These are phyloP conservation scores for Carex parvula DNA, from an alignment of 176 grass and related monocot species.

Conservation along the genomic window DNA sequence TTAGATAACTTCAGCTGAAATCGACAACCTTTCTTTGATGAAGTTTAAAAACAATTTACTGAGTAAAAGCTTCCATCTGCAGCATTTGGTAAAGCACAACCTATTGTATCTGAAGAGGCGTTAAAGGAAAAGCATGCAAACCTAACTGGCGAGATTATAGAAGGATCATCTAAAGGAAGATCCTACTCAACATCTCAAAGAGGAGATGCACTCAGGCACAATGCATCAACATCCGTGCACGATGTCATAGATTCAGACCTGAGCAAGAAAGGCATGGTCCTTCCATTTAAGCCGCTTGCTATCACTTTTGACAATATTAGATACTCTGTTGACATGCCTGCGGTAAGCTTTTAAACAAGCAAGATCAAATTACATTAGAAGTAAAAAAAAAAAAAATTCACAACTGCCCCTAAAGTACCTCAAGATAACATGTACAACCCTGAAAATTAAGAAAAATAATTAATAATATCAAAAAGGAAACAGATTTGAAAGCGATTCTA, in stretches of 20 bases:
- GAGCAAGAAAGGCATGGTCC: constrained; percentile 63
- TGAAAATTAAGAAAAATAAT: neutral
- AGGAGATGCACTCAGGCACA: constrained; percentile 38
- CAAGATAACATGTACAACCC: neutral
- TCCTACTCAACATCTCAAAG: constrained; percentile 34
- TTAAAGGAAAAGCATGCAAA: constrained; percentile 73
- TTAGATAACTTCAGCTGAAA: neutral
- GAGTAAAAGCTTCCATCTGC: constrained; percentile 10
- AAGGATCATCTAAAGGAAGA: constrained; percentile 42
- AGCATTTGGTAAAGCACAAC: constrained; percentile 62
- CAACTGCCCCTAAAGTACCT: constrained; percentile 20
- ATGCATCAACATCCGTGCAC: constrained; percentile 32
- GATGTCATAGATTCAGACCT: constrained; percentile 25
- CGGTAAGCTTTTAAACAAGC: constrained; percentile 39
- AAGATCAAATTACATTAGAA: constrained; percentile 4
- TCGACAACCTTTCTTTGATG: neutral
- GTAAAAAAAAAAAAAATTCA: neutral
- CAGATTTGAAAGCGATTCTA: neutral
- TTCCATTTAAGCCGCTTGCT: constrained; percentile 67
- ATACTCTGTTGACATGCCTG: constrained; percentile 90
- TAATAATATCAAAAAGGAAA: neutral
- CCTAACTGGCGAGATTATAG: constrained; percentile 60
- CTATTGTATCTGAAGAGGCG: constrained; percentile 64
- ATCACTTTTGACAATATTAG: constrained; percentile 63
- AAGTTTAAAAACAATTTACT: constrained; percentile 16